Evolutionary conservation across 345 rosid species (phyloP).

Genomic region (Citrus glauca): DNA sequence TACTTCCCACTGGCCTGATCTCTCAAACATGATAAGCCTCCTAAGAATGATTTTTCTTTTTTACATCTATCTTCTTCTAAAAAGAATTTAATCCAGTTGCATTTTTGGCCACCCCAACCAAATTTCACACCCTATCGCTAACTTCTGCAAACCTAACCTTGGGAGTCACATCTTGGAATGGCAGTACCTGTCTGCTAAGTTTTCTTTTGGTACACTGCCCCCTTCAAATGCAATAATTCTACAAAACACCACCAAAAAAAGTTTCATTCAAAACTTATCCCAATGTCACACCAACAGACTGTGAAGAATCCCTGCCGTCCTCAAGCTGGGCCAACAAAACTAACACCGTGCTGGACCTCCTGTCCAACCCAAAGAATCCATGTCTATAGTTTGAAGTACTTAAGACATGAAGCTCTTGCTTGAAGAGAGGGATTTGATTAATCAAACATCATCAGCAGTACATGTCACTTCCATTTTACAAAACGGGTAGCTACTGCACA

Average conservation of each 20-base stretch:
- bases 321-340: conserved; percentile 8
- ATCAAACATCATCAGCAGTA: conserved; percentile 15
- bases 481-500: background rate
- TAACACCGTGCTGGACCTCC: conserved; percentile 8
- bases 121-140: conserved; percentile 13
- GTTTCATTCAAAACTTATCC: conserved; percentile 9
- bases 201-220: conserved; percentile 4
- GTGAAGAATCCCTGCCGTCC: conserved; percentile 6
- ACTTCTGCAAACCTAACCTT: conserved; percentile 6
- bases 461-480: conserved; percentile 7
- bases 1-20: conserved; percentile 7
- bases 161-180: background rate
- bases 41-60: conserved; percentile 7
- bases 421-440: conserved; percentile 4
- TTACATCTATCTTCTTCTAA: conserved; percentile 34
- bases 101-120: conserved; percentile 2
- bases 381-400: background rate
- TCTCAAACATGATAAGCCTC: conserved; percentile 20
- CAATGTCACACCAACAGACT: background rate
- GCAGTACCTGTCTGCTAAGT: background rate
- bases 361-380: conserved; percentile 2
- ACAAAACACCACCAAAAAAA: conserved; percentile 10
- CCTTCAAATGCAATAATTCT: conserved; percentile 5
- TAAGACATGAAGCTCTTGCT: background rate
- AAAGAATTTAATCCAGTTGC: conserved; percentile 28